Base-by-base conservation (phyloP, 257 asterid species). In the Gentiana dahurica region DNA sequence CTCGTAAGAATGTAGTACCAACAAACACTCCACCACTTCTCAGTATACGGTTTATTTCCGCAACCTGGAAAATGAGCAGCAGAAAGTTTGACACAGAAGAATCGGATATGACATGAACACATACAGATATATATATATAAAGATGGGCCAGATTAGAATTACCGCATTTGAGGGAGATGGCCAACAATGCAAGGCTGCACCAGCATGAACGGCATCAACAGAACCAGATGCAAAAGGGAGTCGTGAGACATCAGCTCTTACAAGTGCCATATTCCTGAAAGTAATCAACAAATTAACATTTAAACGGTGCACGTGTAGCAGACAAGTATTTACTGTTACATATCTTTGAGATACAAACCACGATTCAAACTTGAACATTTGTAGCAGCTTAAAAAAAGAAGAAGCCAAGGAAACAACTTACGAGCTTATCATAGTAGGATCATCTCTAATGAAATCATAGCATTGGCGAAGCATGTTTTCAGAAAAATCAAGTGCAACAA, bases 181-280 rank as follows among this genome's bases (percentile, higher is more conserved):
- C 98, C 98, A 91, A 78, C 96, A 91, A 69, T 91, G 98, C 72
- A 91, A 73, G 33, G 96, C 98, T 39, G 98, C 98, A 49, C 98
- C 98, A 73, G 98, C 98, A 73, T 87, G 96, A 51, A 87, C 95
- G 55, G 94, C 89, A 69, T 91, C 95, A 38, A 91, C 57, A 1
- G 96, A 85, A 71, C 94, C 88, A 53, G 95, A 91, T 15, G 88
- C 49, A 71, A 91, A 87, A 6, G 96, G 96, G 57, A 91, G 90
- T 71, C 96, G 76, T 8, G 98, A 87, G 67, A 91, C 85, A 79
- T 91, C 98, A 55, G 96, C 95, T 66, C 96, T 87, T 63, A 91
- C 95, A 66, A 91, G 95, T 57, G 95, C 95, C 72, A 87, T 73
- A 75, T 76, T 78, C 49, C 96, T 91, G 90, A 72, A 60, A 5